Percentiles rank a stretch among this genome's conserved stretches.
Conservation (phyloP, 2,329 filamentous ascomycete species). For the Colletotrichum tropicale region DNA sequence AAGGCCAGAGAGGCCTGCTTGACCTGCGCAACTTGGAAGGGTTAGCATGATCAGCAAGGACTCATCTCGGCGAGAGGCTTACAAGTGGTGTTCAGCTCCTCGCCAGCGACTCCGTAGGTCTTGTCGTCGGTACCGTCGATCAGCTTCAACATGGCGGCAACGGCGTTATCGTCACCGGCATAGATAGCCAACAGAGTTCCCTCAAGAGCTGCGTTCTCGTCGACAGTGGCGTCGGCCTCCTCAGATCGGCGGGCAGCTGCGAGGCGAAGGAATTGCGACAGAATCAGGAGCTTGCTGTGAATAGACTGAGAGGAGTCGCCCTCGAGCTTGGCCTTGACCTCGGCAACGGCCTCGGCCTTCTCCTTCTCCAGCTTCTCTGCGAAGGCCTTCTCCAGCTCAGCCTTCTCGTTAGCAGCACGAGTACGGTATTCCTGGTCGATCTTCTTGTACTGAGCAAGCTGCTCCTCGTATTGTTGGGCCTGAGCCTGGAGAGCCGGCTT, state of each 20-base stretch:
- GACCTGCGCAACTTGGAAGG: slow-evolving; percentile 45
- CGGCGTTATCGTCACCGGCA: slow-evolving; percentile 75
- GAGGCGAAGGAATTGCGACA: slow-evolving; percentile 81
- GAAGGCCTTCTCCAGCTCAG: slow-evolving; percentile 63
- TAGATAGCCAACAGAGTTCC: slow-evolving; percentile 81
- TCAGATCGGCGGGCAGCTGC: slow-evolving; percentile 78
- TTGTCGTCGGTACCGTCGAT: slow-evolving; percentile 74
- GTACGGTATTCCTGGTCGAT: slow-evolving; percentile 74
- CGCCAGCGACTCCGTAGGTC: slow-evolving; percentile 68
- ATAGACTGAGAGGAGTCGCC: slow-evolving; percentile 60
- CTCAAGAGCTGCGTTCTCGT: slow-evolving; percentile 83
- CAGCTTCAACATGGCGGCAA: slow-evolving; percentile 77
- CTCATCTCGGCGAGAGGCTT: slow-evolving; percentile 36
- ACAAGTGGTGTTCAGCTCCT: slow-evolving; percentile 75
- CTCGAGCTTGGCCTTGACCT: slow-evolving; percentile 58
- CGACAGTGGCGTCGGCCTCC: slow-evolving; percentile 65
- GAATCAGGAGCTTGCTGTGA: slow-evolving; percentile 68
- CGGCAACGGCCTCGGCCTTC: slow-evolving; percentile 57
- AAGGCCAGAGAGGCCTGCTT: slow-evolving; percentile 61
- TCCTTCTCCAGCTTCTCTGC: slow-evolving; percentile 56
- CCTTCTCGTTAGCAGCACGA: slow-evolving; percentile 62
- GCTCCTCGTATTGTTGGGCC: slow-evolving; percentile 73
- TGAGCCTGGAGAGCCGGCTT: slow-evolving; percentile 75
- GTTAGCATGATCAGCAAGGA: slow-evolving; percentile 23
- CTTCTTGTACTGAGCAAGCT: slow-evolving; percentile 76